Evolutionary conservation across 2,329 filamentous ascomycete genomes (phyloP), one percentile per base, ranked within the genome.

Genomic region (Exophiala sideris): DNA sequence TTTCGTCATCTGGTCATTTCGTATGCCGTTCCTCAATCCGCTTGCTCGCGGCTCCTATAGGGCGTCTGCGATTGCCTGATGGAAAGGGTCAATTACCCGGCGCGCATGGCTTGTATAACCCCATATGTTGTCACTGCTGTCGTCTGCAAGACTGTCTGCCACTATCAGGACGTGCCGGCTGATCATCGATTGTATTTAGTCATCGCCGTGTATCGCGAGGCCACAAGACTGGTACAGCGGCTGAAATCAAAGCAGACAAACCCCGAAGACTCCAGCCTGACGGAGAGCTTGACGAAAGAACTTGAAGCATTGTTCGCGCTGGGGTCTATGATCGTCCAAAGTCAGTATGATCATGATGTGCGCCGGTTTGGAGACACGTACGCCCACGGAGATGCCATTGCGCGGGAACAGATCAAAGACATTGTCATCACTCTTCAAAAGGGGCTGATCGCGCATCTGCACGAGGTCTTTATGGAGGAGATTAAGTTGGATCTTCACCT

Each of bases 321-420:
- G 3, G 70, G 70, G 12, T 65, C 61, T 3, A 56, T 60, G 1
- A 64, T 67, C 10, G 65, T 73, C 18, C 58, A 67, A 39, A 63
- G 56, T 12, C 66, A 68, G 50, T 73, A 70, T 61, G 67, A 72
- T 6, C 60, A 58, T 8, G 65, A 70, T 35, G 59, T 64, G 24
- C 58, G 60, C 38, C 64, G 64, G 10, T 67, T 72, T 48, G 71
- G 71, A 21, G 60, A 65, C 24, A 61, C 59, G 14, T 73, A 69
- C 55, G 67, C 66, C 16, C 55, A 59, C 11, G 71, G 71, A 7
- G 71, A 73, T 52, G 57, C 62, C 20, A 63, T 65, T 20, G 67
- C 70, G 11, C 65, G 68, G 4, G 69, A 72, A 45, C 62, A 67
- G 34, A 64, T 73, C 58, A 71, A 70, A 52, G 67, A 71, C 45